These are phyloP conservation scores for Trichoderma gracile DNA, from an alignment of 2,329 filamentous ascomycete genomes.

Conservation along the genomic window DNA sequence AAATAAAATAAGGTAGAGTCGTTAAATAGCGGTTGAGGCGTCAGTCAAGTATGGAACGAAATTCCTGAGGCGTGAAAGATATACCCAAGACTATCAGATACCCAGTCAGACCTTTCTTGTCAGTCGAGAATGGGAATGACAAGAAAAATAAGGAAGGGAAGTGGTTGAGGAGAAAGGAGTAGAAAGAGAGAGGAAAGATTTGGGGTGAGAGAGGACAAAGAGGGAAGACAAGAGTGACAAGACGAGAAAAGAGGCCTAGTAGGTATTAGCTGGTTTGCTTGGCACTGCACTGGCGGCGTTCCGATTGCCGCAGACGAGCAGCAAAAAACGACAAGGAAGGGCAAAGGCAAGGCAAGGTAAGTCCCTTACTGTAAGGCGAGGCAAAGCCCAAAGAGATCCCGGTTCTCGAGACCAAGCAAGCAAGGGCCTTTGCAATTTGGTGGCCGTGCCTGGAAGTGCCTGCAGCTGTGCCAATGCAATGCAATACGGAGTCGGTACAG, in stretches of 20 bases:
- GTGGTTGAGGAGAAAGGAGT: neutral
- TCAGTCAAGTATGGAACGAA: no score
- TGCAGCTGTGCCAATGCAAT: conserved; percentile 21
- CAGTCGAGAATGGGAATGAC: neutral
- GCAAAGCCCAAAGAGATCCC: no score
- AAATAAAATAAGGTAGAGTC: neutral
- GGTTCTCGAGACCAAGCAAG: no score
- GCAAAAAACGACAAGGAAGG: no score
- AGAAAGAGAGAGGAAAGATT: neutral
- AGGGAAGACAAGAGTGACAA: neutral
- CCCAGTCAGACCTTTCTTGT: neutral
- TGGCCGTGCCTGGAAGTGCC: conserved; percentile 25
- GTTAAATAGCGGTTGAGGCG: no score
- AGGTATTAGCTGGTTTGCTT: neutral
- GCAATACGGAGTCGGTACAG: no score
- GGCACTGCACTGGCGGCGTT: conserved; percentile 7
- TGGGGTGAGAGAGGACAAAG: conserved; percentile 5
- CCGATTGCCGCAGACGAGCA: conserved; percentile 22
- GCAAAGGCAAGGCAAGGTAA: neutral
- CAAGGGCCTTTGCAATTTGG: conserved; percentile 15
- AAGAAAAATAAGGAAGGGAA: neutral
- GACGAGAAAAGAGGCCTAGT: no score
- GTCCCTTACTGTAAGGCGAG: no score
- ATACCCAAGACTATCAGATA: no score
- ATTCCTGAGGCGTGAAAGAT: no score